These are phyloP conservation scores for Sporothrix globosa DNA, from an alignment of 2,329 filamentous ascomycete genomes.

Conservation along the genomic window DNA sequence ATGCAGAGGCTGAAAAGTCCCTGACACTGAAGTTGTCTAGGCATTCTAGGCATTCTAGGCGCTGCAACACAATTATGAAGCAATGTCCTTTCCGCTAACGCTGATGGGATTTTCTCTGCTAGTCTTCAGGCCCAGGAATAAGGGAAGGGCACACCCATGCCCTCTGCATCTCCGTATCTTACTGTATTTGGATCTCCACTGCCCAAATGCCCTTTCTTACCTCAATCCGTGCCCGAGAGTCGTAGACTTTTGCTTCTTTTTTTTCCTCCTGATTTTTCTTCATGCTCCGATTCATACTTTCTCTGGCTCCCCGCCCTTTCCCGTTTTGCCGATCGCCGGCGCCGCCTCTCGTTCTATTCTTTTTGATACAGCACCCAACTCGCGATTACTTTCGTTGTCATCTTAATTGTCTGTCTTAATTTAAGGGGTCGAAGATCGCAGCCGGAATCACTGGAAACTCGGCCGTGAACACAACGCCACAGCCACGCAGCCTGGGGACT, in stretches of 20 bases:
- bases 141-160: not conserved
- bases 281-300: not conserved
- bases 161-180: conserved; percentile 21
- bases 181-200: not conserved
- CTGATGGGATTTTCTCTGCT: conserved; percentile 15
- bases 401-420: conserved; percentile 27
- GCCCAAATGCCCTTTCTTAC: conserved; percentile 8
- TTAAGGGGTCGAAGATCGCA: conserved; percentile 19
- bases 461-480: not conserved
- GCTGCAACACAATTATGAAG: not conserved
- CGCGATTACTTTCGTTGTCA: conserved; percentile 19
- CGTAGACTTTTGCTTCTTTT: conserved; percentile 6
- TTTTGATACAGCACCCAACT: not conserved
- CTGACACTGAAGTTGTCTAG: conserved; percentile 15
- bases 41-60: not conserved
- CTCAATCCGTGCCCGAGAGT: conserved; percentile 2
- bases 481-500: not conserved
- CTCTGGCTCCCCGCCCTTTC: not conserved
- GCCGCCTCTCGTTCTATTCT: conserved; percentile 6
- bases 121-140: not conserved
- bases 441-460: not conserved
- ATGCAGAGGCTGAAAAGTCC: conserved; percentile 3
- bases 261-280: conserved; percentile 1
- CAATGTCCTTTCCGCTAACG: not conserved
- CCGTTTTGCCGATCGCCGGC: not conserved